Conservation (phyloP, 2,329 filamentous ascomycete species). For the Coniochaeta hoffmannii region DNA sequence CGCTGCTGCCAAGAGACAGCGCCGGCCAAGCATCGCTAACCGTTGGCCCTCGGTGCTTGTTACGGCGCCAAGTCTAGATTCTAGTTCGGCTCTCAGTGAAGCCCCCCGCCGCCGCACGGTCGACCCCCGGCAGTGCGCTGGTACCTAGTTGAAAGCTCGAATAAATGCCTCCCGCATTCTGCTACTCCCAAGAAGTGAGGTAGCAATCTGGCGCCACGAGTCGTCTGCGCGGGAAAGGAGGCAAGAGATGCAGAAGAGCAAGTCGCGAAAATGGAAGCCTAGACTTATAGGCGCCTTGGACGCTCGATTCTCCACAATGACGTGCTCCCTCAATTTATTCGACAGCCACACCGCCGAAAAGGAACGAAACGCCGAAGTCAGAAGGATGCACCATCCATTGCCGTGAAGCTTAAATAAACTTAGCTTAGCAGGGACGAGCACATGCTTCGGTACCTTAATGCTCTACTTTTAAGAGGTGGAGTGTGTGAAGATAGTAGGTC, state of each 20-base stretch:
- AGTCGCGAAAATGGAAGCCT: neutral
- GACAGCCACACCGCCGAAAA: neutral
- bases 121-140: neutral
- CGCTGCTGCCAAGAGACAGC: neutral
- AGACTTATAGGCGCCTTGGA: neutral
- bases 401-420: neutral
- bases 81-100: neutral
- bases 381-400: neutral
- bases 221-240: neutral
- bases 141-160: neutral
- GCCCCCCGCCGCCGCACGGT: neutral
- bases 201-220: neutral
- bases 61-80: neutral
- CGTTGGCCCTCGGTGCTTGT: neutral
- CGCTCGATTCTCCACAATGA: neutral
- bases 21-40: neutral
- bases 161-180: neutral
- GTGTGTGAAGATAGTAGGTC: too few species aligned
- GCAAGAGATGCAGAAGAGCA: neutral
- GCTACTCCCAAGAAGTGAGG: neutral
- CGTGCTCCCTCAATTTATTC: neutral
- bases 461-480: too few species aligned
- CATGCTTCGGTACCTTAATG: too few species aligned
- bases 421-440: neutral
- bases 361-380: neutral